Conservation (phyloP, 2,329 filamentous ascomycete species). For the Paracorniculantispora psalliotae region DNA sequence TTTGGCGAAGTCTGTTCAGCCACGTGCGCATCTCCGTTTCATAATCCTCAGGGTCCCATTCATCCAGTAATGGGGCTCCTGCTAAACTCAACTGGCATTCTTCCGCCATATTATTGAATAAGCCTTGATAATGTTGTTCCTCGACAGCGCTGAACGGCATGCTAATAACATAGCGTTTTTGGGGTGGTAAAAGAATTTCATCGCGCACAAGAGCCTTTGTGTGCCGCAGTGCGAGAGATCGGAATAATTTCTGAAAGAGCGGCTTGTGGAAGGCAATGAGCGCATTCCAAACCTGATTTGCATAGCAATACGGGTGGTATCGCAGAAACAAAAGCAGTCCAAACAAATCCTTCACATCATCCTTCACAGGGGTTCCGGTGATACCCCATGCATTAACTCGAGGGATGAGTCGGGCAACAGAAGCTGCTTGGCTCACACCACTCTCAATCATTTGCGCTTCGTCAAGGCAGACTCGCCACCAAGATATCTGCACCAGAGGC, state of each 20-base stretch:
- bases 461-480: constrained; percentile 79
- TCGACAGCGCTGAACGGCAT: constrained; percentile 88
- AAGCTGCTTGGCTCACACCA: constrained; percentile 77
- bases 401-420: constrained; percentile 73
- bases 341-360: constrained; percentile 70
- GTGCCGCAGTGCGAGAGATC: constrained; percentile 71
- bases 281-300: constrained; percentile 60
- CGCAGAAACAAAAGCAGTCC: constrained; percentile 77
- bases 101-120: constrained; percentile 72
- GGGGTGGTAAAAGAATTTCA: constrained; percentile 73
- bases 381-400: constrained; percentile 87
- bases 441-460: constrained; percentile 93
- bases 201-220: constrained; percentile 76
- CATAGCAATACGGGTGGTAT: constrained; percentile 69
- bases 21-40: constrained; percentile 74
- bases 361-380: constrained; percentile 79
- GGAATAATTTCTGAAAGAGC: constrained; percentile 65
- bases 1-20: constrained; percentile 73
- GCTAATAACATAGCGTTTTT: constrained; percentile 82
- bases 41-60: constrained; percentile 62
- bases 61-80: constrained; percentile 55
- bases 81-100: constrained; percentile 60
- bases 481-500: constrained; percentile 73
- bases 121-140: constrained; percentile 76
- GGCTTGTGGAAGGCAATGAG: constrained; percentile 57